Conservation (phyloP, 108 stramenopile genomes). For the Ochromonas danica region DNA sequence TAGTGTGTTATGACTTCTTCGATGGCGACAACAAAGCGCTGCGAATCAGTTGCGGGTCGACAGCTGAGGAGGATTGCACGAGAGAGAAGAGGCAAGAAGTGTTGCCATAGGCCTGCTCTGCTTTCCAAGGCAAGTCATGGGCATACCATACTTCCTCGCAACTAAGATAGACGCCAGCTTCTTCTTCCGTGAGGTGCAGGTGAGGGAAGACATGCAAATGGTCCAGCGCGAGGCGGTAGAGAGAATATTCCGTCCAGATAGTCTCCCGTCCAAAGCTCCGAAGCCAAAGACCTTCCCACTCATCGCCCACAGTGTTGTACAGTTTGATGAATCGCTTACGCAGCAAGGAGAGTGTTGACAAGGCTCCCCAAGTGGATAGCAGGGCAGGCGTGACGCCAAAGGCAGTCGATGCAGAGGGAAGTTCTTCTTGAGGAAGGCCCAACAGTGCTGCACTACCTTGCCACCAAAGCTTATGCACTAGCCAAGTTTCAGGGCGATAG, state of each 20-base stretch:
- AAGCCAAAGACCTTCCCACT: background rate
- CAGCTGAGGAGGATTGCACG: too few species aligned
- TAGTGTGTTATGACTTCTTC: too few species aligned
- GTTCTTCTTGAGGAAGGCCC: too few species aligned
- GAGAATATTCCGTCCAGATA: conserved; percentile 55
- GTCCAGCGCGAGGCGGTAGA: conserved; percentile 53
- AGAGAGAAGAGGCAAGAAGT: too few species aligned
- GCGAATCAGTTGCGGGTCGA: too few species aligned
- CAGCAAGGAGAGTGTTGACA: conserved; percentile 35
- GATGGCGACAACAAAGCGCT: too few species aligned
- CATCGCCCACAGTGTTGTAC: background rate
- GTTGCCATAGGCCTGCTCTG: too few species aligned
- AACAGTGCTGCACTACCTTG: conserved; percentile 10
- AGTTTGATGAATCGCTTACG: background rate
- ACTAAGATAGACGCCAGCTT: background rate
- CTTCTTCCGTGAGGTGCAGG: background rate
- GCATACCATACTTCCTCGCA: background rate
- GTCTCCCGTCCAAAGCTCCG: background rate
- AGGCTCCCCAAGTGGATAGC: conserved; percentile 39
- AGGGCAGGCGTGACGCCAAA: conserved; percentile 54
- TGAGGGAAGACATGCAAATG: background rate
- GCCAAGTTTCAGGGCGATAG: background rate
- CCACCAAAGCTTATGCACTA: conserved; percentile 31
- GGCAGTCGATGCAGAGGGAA: background rate
- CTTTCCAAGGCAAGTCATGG: background rate